Percentiles rank a stretch among this genome's conserved stretches.
phyloP scores from a whole-genome alignment of 1,284 basidiomycete species.

The Abortiporus biennis region DNA sequence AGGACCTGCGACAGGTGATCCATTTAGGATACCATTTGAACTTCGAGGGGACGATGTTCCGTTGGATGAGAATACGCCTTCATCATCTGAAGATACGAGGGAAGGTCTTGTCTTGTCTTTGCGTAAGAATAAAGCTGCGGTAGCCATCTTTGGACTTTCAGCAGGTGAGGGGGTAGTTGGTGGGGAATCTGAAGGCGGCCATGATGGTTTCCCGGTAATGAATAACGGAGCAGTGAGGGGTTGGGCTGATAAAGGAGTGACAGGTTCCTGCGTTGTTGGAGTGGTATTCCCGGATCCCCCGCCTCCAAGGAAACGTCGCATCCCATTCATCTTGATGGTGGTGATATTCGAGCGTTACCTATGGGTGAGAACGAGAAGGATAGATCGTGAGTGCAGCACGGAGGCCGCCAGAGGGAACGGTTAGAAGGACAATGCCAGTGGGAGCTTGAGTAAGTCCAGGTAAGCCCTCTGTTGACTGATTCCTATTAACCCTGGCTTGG shows the following conservation, averaged over 20 bases:
- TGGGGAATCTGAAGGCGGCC: constrained; percentile 14
- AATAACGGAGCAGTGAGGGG: no score
- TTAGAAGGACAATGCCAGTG: no score
- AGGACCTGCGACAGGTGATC: constrained; percentile 36
- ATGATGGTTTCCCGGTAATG: constrained; percentile 13
- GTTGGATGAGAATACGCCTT: constrained; percentile 10
- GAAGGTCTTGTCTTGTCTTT: constrained; percentile 40
- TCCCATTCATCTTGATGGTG: constrained; percentile 73
- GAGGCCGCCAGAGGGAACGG: no score
- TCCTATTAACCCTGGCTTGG: no score
- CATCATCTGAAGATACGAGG: constrained; percentile 5
- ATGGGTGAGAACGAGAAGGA: no score
- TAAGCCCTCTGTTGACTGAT: no score
- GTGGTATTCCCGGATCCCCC: constrained; percentile 22
- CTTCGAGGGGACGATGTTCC: constrained; percentile 7
- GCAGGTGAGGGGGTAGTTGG: constrained; percentile 13
- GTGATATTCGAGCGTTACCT: no score
- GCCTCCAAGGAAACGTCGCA: constrained; percentile 57
- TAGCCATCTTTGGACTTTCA: constrained; percentile 28
- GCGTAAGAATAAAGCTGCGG: constrained; percentile 45
- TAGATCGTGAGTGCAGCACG: no score
- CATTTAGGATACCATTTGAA: constrained; percentile 9
- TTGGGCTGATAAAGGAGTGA: constrained; percentile 18
- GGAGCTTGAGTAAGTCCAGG: no score
- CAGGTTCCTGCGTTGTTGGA: constrained; percentile 16